Evolutionary conservation across 305 asterid species (phyloP).

Genomic region (Fraxinus ornus): DNA sequence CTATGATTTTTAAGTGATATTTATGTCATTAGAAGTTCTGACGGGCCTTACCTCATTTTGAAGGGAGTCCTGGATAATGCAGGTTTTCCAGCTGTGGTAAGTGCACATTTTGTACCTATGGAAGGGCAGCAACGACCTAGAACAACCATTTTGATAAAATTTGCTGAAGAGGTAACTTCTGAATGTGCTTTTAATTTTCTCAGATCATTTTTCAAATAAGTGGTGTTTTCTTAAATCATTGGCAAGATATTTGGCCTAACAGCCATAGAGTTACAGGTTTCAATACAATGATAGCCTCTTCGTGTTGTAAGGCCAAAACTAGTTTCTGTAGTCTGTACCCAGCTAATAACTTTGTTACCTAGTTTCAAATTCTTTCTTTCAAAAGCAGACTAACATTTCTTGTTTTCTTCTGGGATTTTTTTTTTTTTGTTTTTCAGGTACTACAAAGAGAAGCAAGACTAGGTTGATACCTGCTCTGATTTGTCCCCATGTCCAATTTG

Average conservation of each 20-base stretch:
- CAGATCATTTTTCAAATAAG: background rate
- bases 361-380: background rate
- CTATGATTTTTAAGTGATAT: constrained; percentile 13
- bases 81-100: constrained; percentile 92
- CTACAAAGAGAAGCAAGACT: constrained; percentile 75
- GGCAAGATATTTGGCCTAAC: background rate
- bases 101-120: constrained; percentile 97
- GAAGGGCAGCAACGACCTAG: constrained; percentile 95
- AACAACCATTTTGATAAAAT: constrained; percentile 97
- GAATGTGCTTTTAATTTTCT: background rate
- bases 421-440: constrained; percentile 42
- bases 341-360: background rate
- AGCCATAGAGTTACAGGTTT: background rate
- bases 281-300: constrained; percentile 1
- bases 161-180: constrained; percentile 81
- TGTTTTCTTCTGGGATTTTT: constrained; percentile 4
- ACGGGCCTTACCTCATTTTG: constrained; percentile 26
- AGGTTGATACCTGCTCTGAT: constrained; percentile 37
- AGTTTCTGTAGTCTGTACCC: background rate
- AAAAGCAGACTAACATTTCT: background rate
- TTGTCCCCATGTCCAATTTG: background rate
- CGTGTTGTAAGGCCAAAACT: background rate
- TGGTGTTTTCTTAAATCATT: background rate
- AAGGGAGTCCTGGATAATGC: constrained; percentile 92
- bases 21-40: constrained; percentile 20